phyloP scores from a whole-genome alignment of 345 rosid genomes.

The Angophora floribunda region DNA sequence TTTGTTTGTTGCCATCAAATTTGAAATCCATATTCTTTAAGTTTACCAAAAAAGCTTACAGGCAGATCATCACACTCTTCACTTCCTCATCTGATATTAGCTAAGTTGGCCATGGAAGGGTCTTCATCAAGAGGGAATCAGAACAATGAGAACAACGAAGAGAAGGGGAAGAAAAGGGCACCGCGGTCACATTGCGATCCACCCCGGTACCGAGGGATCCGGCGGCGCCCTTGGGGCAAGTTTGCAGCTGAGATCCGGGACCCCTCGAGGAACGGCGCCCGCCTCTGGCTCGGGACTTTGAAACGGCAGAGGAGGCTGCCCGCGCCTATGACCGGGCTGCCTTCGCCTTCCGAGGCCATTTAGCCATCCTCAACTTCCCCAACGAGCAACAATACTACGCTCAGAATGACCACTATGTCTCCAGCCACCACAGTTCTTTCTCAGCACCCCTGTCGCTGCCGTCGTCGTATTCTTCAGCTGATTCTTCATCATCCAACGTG shows the following conservation, averaged over 20 bases:
- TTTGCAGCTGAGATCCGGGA: conserved; percentile 82
- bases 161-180: background rate
- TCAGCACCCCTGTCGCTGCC: background rate
- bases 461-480: background rate
- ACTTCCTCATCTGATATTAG: background rate
- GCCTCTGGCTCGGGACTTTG: conserved; percentile 68
- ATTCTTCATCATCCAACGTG: background rate
- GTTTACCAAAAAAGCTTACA: background rate
- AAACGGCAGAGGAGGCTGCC: conserved; percentile 53
- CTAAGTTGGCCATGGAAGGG: background rate
- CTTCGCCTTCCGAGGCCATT: conserved; percentile 37
- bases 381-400: conserved; percentile 29
- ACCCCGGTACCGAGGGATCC: conserved; percentile 55
- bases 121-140: background rate
- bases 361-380: conserved; percentile 60
- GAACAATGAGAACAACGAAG: background rate
- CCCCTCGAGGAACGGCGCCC: conserved; percentile 53
- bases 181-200: conserved; percentile 2
- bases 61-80: background rate
- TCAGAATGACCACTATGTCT: background rate
- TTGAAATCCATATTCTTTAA: background rate
- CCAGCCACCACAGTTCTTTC: background rate
- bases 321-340: conserved; percentile 59
- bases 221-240: conserved; percentile 79
- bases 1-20: background rate